phyloP scores from a whole-genome alignment of 108 stramenopile species.

The Skeletonema potamos region DNA sequence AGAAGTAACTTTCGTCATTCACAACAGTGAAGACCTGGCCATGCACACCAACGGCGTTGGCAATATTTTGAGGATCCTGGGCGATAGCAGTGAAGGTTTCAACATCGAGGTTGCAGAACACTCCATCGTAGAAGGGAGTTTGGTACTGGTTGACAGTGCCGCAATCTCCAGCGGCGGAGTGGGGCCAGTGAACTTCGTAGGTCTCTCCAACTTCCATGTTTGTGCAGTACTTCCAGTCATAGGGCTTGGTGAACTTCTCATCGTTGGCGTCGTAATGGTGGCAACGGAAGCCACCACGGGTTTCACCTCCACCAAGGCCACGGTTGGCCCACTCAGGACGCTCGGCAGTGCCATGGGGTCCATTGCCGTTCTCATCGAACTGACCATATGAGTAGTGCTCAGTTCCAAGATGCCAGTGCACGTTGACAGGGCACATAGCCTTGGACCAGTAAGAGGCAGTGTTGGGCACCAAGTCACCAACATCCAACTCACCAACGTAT shows the following conservation, averaged over 20 bases:
- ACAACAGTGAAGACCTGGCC: conserved; percentile 62
- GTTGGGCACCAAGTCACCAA: conserved; percentile 32
- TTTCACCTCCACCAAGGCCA: conserved; percentile 27
- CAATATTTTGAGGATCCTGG: conserved; percentile 10
- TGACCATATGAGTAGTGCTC: conserved; percentile 70
- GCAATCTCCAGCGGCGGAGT: conserved; percentile 45
- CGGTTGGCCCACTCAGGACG: conserved; percentile 28
- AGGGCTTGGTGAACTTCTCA: conserved; percentile 45
- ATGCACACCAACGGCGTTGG: conserved; percentile 55
- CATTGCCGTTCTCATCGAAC: conserved; percentile 57
- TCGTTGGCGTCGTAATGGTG: conserved; percentile 36
- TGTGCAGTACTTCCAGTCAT: conserved; percentile 53
- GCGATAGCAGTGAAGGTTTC: conserved; percentile 11
- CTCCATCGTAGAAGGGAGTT: conserved; percentile 53
- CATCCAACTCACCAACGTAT: conserved; percentile 20
- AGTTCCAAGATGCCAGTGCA: conserved; percentile 76
- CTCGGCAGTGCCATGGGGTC: conserved; percentile 28
- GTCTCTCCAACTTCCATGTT: conserved; percentile 58
- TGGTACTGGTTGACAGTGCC: conserved; percentile 52
- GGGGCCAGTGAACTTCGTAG: conserved; percentile 75
- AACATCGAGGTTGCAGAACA: conserved; percentile 38
- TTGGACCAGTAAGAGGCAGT: not conserved
- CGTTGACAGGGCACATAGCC: conserved; percentile 52
- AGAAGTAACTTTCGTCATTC: conserved; percentile 52
- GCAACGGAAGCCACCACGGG: conserved; percentile 47